phyloP scores from a whole-genome alignment of 106 monocot genomes.

The Narthecium ossifragum region DNA sequence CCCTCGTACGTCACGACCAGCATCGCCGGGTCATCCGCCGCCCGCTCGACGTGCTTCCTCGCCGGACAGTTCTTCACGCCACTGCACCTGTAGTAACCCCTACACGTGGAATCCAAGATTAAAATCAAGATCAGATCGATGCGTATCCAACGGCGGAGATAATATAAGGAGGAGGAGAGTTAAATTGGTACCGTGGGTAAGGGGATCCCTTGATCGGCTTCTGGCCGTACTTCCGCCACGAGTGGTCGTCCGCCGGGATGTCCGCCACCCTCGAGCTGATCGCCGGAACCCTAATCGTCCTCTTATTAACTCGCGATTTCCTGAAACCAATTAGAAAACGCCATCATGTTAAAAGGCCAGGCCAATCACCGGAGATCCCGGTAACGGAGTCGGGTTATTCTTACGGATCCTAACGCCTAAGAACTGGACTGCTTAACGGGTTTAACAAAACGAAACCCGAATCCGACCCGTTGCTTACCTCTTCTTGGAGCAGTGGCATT shows the following conservation, averaged over 20 bases:
- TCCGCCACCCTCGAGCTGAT: slow-evolving; percentile 33
- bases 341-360: background rate
- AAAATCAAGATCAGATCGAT: background rate
- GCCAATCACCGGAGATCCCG: background rate
- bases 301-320: slow-evolving; percentile 21
- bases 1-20: slow-evolving; percentile 89
- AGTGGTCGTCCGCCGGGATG: slow-evolving; percentile 35
- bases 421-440: no score
- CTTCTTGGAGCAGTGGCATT: slow-evolving; percentile 39
- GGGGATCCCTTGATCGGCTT: slow-evolving; percentile 44
- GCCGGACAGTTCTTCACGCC: slow-evolving; percentile 70
- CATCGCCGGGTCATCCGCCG: slow-evolving; percentile 67
- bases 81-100: slow-evolving; percentile 98
- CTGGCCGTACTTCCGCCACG: slow-evolving; percentile 46
- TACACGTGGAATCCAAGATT: slow-evolving; percentile 8
- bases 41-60: slow-evolving; percentile 92
- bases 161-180: background rate
- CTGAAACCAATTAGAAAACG: slow-evolving; percentile 3
- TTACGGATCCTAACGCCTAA: no score
- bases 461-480: slow-evolving; percentile 19
- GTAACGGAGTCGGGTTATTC: background rate
- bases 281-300: slow-evolving; percentile 29
- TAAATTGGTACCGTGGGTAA: slow-evolving; percentile 20
- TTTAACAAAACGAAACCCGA: no score
- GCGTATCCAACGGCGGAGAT: background rate